Conservation (phyloP, 306 rosid genomes). For the Macrotyloma uniflorum region DNA sequence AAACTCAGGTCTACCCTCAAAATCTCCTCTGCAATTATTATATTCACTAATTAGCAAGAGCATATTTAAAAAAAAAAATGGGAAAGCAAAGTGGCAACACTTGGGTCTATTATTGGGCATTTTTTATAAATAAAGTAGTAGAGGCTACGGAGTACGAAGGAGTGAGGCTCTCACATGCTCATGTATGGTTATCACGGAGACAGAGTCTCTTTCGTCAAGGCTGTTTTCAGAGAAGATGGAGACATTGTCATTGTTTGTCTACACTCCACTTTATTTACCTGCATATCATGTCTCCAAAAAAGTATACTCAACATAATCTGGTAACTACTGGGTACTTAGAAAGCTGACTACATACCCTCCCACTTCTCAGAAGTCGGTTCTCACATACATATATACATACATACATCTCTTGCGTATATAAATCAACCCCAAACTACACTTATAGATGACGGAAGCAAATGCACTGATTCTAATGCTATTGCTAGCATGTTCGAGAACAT, state of each 20-base stretch:
- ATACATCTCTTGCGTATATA: neutral
- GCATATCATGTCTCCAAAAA: constrained; percentile 42
- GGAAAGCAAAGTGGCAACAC: constrained; percentile 8
- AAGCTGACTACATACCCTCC: neutral
- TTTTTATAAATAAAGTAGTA: neutral
- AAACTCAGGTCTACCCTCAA: too few species aligned
- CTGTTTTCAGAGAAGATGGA: constrained; percentile 47
- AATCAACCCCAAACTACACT: neutral
- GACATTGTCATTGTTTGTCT: constrained; percentile 42
- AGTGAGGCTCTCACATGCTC: constrained; percentile 36
- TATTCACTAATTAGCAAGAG: too few species aligned
- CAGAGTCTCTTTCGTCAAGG: constrained; percentile 47
- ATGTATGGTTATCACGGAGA: constrained; percentile 48
- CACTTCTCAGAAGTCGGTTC: neutral
- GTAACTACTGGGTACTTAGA: neutral
- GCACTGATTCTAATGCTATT: constrained; percentile 9
- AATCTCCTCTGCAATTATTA: too few species aligned
- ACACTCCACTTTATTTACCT: constrained; percentile 46
- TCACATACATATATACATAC: neutral
- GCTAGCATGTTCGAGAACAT: constrained; percentile 11
- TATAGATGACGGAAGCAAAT: neutral
- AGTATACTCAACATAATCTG: neutral
- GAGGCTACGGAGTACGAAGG: constrained; percentile 10
- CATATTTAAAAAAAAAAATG: neutral
- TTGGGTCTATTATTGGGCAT: neutral